These are phyloP conservation scores for Udeniomyces megalosporus DNA, from an alignment of 768 basidiomycete species.

Conservation along the genomic window DNA sequence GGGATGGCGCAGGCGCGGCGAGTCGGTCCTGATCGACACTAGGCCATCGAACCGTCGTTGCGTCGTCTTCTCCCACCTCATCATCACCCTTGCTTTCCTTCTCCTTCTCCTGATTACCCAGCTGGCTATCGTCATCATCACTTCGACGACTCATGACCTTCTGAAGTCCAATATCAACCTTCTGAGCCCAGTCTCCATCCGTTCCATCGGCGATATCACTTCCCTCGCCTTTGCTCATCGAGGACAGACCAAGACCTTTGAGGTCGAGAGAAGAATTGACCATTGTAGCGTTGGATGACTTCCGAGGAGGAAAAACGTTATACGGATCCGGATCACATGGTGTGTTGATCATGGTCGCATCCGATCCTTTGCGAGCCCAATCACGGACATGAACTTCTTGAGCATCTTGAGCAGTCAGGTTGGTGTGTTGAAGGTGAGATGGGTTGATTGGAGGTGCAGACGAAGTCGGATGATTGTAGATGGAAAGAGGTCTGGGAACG, in stretches of 20 bases:
- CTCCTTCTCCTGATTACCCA: no score
- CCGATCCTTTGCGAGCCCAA: neutral
- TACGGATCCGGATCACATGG: no score
- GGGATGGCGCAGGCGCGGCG: no score
- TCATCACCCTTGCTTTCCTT: no score
- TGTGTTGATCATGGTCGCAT: neutral
- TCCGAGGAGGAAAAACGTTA: neutral
- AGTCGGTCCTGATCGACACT: no score
- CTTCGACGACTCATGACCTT: neutral
- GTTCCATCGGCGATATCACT: neutral
- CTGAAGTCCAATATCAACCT: neutral
- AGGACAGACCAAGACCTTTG: neutral
- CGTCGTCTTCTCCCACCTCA: no score
- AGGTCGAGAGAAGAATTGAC: slow-evolving; percentile 1
- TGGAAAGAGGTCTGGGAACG: no score
- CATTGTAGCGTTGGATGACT: neutral
- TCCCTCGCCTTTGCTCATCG: no score
- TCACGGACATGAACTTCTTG: neutral
- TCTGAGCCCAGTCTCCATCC: neutral
- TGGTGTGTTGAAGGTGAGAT: no score
- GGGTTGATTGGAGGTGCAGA: no score
- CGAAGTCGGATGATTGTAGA: no score
- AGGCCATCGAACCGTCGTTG: no score
- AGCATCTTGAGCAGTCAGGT: neutral
- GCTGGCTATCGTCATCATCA: neutral